These are phyloP conservation scores for Geotrichum macrosporum DNA, from an alignment of 1,139 yeast species.

Conservation along the genomic window DNA sequence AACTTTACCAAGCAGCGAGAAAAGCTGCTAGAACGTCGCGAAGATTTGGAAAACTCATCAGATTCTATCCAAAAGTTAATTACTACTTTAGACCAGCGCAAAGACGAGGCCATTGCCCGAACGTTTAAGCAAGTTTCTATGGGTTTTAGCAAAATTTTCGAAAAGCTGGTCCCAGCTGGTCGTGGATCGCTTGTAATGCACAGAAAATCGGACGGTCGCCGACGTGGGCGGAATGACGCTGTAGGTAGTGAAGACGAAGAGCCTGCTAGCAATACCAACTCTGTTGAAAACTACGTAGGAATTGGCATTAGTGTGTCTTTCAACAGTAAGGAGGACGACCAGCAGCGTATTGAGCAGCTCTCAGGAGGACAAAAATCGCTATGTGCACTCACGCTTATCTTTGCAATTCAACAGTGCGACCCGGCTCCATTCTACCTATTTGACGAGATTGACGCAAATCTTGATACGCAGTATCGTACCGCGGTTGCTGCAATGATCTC, in stretches of 20 bases:
- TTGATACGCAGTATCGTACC: slow-evolving; percentile 87
- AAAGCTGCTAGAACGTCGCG: slow-evolving; percentile 55
- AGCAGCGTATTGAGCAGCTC: slow-evolving; percentile 80
- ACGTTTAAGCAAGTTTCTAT: slow-evolving; percentile 74
- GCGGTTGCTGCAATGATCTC: slow-evolving; percentile 79
- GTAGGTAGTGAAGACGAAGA: slow-evolving; percentile 30
- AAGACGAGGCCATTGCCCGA: slow-evolving; percentile 73
- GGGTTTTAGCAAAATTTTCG: slow-evolving; percentile 71
- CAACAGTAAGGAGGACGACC: slow-evolving; percentile 82
- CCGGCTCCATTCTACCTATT: slow-evolving; percentile 96
- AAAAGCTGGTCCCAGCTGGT: slow-evolving; percentile 78
- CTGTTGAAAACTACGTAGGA: slow-evolving; percentile 67
- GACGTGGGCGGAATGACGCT: slow-evolving; percentile 14
- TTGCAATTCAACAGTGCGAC: slow-evolving; percentile 91
- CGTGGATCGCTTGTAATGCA: slow-evolving; percentile 70
- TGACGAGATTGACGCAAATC: slow-evolving; percentile 94
- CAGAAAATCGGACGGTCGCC: slow-evolving; percentile 37
- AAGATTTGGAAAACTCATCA: slow-evolving; percentile 67
- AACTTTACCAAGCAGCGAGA: slow-evolving; percentile 71
- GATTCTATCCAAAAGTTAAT: slow-evolving; percentile 71
- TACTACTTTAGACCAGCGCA: slow-evolving; percentile 66
- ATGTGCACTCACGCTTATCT: slow-evolving; percentile 87
- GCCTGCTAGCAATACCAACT: slow-evolving; percentile 27
- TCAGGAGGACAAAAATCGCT: slow-evolving; percentile 96
- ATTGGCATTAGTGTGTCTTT: slow-evolving; percentile 87